These are phyloP conservation scores for Alternaria brassicicola DNA, from an alignment of 2,329 filamentous ascomycete species.

Conservation along the genomic window DNA sequence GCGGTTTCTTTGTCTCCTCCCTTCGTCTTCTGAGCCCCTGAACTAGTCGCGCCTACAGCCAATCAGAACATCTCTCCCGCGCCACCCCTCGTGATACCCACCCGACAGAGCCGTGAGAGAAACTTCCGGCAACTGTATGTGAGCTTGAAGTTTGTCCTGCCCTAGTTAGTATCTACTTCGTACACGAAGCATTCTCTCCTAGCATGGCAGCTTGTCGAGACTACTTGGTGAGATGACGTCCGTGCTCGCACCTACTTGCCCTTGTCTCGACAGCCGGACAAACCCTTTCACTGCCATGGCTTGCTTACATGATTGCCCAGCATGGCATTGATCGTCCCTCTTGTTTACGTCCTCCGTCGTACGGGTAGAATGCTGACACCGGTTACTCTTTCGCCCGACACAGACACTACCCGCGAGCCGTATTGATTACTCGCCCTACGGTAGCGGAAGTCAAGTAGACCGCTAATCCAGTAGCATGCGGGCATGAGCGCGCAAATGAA, in stretches of 20 bases:
- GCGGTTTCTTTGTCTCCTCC: background rate
- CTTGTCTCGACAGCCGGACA: background rate
- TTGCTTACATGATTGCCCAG: conserved; percentile 7
- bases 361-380: conserved; percentile 9
- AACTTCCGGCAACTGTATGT: background rate
- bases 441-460: background rate
- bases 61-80: background rate
- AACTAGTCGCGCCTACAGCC: background rate
- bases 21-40: background rate
- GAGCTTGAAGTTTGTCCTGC: background rate
- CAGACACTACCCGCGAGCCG: background rate
- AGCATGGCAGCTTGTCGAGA: background rate
- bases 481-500: background rate
- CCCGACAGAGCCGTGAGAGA: background rate
- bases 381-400: background rate
- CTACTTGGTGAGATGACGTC: background rate
- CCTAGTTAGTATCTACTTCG: background rate
- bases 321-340: conserved; percentile 1
- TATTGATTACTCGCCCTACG: background rate
- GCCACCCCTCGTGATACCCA: background rate
- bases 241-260: background rate
- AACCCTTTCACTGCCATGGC: background rate
- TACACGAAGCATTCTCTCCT: background rate
- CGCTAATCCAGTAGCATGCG: background rate
- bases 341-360: background rate